Evolutionary conservation across 768 basidiomycete genomes (phyloP).

Genomic region (Russula compacta): DNA sequence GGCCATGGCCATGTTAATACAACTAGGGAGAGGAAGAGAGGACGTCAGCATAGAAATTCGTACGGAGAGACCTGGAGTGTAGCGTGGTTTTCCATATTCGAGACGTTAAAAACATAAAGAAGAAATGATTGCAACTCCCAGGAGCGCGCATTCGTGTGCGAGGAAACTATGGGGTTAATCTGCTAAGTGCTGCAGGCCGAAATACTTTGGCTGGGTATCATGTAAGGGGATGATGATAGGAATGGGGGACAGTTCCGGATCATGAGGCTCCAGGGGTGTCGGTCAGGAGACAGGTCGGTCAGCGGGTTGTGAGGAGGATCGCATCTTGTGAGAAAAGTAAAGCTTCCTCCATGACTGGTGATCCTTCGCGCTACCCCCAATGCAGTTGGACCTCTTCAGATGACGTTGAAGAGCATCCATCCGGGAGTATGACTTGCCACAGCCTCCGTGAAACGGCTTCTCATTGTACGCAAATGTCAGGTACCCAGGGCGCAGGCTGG

Average conservation of each 20-base stretch:
- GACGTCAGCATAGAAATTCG: not conserved
- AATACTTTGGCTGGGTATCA: not conserved
- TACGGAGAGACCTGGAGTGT: not conserved
- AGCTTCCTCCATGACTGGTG: conserved; percentile 6
- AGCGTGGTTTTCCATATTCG: not conserved
- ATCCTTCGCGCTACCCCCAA: not conserved
- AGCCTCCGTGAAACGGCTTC: conserved; percentile 1
- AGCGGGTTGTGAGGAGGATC: not conserved
- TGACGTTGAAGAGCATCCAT: conserved; percentile 14
- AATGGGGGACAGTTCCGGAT: not conserved
- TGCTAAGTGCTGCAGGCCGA: not conserved
- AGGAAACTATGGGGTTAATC: not conserved
- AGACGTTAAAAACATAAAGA: not conserved
- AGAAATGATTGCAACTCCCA: not conserved
- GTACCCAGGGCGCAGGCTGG: not conserved
- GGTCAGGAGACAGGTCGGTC: not conserved
- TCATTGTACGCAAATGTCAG: not conserved
- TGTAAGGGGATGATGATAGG: too few species aligned
- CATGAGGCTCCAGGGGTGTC: not conserved
- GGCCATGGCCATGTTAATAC: not conserved
- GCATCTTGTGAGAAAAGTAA: not conserved
- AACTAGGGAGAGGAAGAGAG: not conserved
- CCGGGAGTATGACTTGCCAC: conserved; percentile 7
- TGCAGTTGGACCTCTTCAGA: not conserved
- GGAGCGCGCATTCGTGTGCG: not conserved